Base-by-base conservation (phyloP, 2,329 filamentous ascomycete species). In the Fusarium sp. region DNA sequence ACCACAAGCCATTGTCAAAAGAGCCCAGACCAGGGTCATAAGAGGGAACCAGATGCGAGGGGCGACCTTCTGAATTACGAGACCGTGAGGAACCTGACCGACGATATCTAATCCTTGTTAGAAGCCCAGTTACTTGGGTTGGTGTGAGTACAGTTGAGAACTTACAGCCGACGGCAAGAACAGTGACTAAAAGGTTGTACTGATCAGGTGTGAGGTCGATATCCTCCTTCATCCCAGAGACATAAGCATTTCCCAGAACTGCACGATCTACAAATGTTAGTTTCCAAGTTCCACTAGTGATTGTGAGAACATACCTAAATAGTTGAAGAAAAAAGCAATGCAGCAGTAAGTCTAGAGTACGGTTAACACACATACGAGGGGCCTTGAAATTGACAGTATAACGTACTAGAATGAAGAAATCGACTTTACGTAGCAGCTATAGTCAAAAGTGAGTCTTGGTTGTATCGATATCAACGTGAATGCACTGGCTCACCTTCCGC, bases 1-100 rank as follows among this genome's bases (percentile, higher is more conserved):
- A 13, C 64, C 73, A 45, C 70, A 69, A 11, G 45, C 57, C 71
- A 76, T 76, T 5, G 84, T 87, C 22, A 87, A 73, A 3, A 78
- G 74, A 2, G 81, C 84, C 85, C 85, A 87, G 56, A 82, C 64
- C 26, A 84, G 63, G 73, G 84, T 83, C 78, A 83, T 84, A 33
- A 77, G 68, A 1, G 83, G 83, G 67, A 83, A 84, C 77, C 83
- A 85, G 42, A 85, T 80, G 13, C 84, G 77, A 3, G 84, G 84
- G 17, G 80, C 79, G 34, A 87, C 70, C 57, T 85, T 83, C 65
- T 86, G 83, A 15, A 87, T 76, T 17, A 83, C 81, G 7, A 85
- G 65, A 38, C 81, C 83, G 36, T 79, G 79, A 1, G 82, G 82
- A 3, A 84, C 75, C 65, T 86, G 83, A 1, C 83, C 83, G 13